Evolutionary conservation across 176 grass and related monocot genomes (phyloP).

Genomic region (Stipa capillata): DNA sequence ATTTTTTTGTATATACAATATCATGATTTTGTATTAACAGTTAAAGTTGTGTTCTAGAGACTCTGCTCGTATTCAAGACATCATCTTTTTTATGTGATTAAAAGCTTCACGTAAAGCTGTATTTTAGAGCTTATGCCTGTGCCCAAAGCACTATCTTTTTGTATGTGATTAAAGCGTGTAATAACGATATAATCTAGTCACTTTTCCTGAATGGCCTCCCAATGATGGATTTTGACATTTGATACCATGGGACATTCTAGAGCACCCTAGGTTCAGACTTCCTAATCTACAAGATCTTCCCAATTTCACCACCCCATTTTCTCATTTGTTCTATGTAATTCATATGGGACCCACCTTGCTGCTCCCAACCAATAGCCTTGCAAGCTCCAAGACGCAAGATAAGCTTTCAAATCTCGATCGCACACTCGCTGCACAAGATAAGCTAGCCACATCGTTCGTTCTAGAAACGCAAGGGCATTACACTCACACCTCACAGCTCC

Average conservation of each 20-base stretch:
- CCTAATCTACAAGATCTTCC: background rate
- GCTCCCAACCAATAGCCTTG: conserved; percentile 24
- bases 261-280: background rate
- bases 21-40: no score
- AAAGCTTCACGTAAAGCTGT: no score
- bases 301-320: background rate
- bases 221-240: background rate
- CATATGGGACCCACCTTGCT: background rate
- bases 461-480: conserved; percentile 8
- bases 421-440: conserved; percentile 26
- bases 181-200: background rate
- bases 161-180: no score
- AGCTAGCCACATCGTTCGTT: conserved; percentile 20
- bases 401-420: conserved; percentile 32
- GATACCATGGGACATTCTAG: background rate
- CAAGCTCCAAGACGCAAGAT: conserved; percentile 13
- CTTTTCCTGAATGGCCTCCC: background rate
- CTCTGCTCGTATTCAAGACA: no score
- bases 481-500: background rate
- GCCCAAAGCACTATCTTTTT: no score
- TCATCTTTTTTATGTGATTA: no score
- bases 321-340: background rate
- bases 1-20: no score
- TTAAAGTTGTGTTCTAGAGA: no score
- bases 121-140: no score